These are phyloP conservation scores for Aspergillus sclerotiicarbonarius DNA, from an alignment of 495 filamentous ascomycete genomes.

Conservation along the genomic window DNA sequence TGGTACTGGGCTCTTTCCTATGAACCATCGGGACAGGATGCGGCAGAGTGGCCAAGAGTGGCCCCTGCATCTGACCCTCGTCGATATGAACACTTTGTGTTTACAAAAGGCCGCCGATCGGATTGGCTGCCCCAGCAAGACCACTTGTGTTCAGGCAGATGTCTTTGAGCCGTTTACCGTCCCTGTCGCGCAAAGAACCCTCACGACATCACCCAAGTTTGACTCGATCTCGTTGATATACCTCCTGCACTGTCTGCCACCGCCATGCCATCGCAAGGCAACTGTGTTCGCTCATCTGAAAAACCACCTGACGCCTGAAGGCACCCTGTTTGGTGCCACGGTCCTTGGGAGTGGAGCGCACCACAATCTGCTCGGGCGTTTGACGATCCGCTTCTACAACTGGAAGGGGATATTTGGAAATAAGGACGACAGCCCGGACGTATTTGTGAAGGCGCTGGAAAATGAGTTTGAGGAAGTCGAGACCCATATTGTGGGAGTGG, in stretches of 20 bases:
- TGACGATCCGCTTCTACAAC: not conserved
- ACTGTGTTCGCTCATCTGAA: conserved; percentile 2
- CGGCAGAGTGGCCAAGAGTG: not conserved
- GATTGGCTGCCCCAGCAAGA: not conserved
- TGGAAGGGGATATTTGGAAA: conserved; percentile 1
- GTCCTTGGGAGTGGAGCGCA: not conserved
- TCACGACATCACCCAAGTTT: not conserved
- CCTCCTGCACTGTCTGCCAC: conserved; percentile 1
- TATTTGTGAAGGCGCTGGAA: not conserved
- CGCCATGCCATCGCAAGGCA: not conserved
- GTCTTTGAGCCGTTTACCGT: not conserved
- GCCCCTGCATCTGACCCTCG: conserved; percentile 5
- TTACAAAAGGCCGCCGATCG: not conserved
- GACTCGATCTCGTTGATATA: conserved; percentile 7
- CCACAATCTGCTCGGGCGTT: not conserved
- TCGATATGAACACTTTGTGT: conserved; percentile 5
- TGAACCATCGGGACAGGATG: not conserved
- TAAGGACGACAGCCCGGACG: not conserved
- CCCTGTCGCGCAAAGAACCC: not conserved
- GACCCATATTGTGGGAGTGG: conserved; percentile 2
- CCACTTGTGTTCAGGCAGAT: not conserved
- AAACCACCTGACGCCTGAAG: not conserved
- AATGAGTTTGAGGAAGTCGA: conserved; percentile 6
- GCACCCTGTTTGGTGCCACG: conserved; percentile 6
- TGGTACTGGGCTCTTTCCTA: not conserved